These are phyloP conservation scores for Cucurbita moschata DNA, from an alignment of 306 rosid genomes.

Conservation along the genomic window DNA sequence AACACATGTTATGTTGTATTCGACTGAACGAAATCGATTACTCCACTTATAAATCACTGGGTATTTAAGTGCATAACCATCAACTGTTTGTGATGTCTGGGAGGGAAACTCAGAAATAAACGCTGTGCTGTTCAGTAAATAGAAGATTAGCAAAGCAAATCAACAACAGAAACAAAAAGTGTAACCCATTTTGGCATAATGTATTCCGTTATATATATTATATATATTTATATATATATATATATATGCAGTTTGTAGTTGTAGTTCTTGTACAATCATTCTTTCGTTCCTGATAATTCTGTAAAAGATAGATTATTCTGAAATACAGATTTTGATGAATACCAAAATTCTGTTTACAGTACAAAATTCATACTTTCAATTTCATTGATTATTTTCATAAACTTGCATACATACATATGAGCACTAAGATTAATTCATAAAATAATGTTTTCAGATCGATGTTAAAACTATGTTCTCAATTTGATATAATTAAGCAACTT, in stretches of 20 bases:
- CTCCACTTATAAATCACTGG: conserved; percentile 34
- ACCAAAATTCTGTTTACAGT: neutral
- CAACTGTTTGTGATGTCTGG: neutral
- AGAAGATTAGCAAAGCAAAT: neutral
- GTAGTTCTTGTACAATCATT: conserved; percentile 1
- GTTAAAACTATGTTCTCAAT: no score
- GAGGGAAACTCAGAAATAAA: neutral
- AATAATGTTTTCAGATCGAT: no score
- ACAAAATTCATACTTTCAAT: neutral
- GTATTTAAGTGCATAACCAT: conserved; percentile 14
- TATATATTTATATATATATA: neutral
- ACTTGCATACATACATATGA: no score
- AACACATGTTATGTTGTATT: conserved; percentile 58
- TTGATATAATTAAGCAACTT: no score
- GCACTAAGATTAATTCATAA: no score
- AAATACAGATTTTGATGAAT: neutral
- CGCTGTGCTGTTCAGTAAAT: neutral
- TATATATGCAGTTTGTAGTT: neutral
- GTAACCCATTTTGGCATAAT: neutral
- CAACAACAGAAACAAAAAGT: neutral
- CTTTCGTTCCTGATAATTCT: neutral
- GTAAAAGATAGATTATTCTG: neutral
- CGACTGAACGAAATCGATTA: conserved; percentile 57
- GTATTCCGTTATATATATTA: neutral
- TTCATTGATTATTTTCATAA: no score